phyloP scores from a whole-genome alignment of 176 grass and related monocot genomes.

The Carex scoparia region DNA sequence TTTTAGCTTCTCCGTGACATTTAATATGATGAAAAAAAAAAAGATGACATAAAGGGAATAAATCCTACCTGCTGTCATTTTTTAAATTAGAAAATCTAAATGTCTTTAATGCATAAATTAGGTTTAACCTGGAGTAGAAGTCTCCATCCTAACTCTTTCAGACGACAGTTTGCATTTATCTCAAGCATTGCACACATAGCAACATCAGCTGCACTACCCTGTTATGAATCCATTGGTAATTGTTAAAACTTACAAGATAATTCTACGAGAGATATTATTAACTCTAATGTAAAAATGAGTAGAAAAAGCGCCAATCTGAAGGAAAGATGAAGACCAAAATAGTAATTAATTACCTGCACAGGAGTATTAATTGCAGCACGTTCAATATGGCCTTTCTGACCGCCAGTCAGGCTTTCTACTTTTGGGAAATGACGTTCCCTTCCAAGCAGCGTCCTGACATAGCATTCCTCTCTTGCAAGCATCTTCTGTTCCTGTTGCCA shows the following conservation, averaged over 20 bases:
- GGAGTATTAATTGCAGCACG: slow-evolving; percentile 98
- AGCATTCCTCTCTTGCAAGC: slow-evolving; percentile 35
- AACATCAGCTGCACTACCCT: slow-evolving; percentile 99
- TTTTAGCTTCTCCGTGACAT: neutral
- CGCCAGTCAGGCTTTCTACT: slow-evolving; percentile 34
- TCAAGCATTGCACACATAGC: slow-evolving; percentile 99
- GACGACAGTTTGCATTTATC: slow-evolving; percentile 60
- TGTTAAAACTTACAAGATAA: slow-evolving; percentile 6
- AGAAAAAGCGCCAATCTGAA: neutral
- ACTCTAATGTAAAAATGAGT: neutral
- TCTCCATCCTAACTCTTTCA: slow-evolving; percentile 85
- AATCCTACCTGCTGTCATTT: neutral
- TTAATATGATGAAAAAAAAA: neutral
- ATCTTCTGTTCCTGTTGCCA: slow-evolving; percentile 71
- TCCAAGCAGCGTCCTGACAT: slow-evolving; percentile 83
- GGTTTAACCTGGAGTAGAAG: slow-evolving; percentile 78
- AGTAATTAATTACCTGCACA: slow-evolving; percentile 66
- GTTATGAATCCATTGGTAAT: slow-evolving; percentile 21
- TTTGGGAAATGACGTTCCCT: slow-evolving; percentile 60
- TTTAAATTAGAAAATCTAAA: slow-evolving; percentile 1
- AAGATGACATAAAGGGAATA: neutral
- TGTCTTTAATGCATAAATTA: neutral
- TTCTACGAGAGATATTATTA: neutral
- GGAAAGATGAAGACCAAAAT: neutral
- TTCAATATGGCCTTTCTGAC: slow-evolving; percentile 72